Base-by-base conservation (phyloP, 1,139 yeast species). In the Tardiomyces blankii region DNA sequence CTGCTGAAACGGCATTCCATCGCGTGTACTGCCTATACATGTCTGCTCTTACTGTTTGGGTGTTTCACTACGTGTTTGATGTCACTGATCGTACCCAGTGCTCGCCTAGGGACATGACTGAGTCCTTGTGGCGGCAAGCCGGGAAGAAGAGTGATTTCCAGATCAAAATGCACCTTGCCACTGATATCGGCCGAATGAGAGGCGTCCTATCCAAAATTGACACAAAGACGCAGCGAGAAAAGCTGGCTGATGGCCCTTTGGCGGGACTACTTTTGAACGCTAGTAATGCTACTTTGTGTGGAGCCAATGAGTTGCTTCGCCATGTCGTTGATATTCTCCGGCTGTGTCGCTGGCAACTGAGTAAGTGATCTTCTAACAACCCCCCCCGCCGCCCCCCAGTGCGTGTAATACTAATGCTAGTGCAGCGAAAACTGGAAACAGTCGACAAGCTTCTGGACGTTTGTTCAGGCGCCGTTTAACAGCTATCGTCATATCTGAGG, bases 21-120 rank as follows among this genome's bases (percentile, higher is more conserved):
- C 53, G 58, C 12, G 54, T 59, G 1, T 55, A 57, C 57, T 54
- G 59, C 44, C 43, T 56, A 14, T 56, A 53, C 42, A 44, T 55
- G 38, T 55, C 59, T 1, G 49, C 55, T 2, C 25, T 54, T 25
- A 49, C 54, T 4, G 57, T 56, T 8, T 56, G 58, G 57, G 45
- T 50, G 2, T 55, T 49, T 41, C 55, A 55, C 40, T 49, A 46
- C 23, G 9, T 42, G 4, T 13, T 30, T 30, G 35, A 30, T 5
- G 9, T 9, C 11, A 11, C 35, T 14, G 35, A 30, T 4, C 5
- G 35, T 5, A 30, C 11, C 11, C 35, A 30, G 16, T 11, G 9
- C 9, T 14, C 35, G 9, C 5, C 16, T 4, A 18, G 33, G 23
- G n/a, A 32, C 11, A 12, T 33, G 12, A 5, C 39, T 39, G 18